Evolutionary conservation across 352 stramenopile genomes (phyloP), one percentile per base, ranked within the genome.

Genomic region (Phytopythium mirpurense): DNA sequence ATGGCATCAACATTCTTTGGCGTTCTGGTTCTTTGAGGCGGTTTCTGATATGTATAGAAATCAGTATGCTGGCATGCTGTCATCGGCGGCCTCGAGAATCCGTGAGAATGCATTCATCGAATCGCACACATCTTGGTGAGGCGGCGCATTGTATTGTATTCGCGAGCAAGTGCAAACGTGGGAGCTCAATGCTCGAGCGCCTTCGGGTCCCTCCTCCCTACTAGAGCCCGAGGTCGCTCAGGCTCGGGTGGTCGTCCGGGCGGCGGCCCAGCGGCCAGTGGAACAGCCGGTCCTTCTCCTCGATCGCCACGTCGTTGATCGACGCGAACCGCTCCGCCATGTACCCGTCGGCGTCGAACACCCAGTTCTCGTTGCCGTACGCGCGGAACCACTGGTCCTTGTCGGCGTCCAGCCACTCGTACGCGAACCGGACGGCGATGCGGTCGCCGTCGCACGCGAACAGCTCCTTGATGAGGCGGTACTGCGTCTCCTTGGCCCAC

Each of bases 301-400:
- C 21, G 56, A 96, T 96, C 0, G 67, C 51, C 0, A 95, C 59
- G 63, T 96, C 86, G 58, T 96, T 96, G 69, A 96, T 95, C 45
- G 63, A 84, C 26, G 86, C 86, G 67, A 86, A 87, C 43, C 88
- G 83, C 66, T 81, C 65, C n/a, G 80, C 67, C 86, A 96, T 96
- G 56, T 78, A 75, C 3, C 88, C 88, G 21, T 79, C 32, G 9
- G 70, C 71, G 40, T 96, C 72, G 59, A 96, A 96, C 49, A 83
- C 78, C 86, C 88, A 96, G 62, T 96, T 93, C 60, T 96, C 88
- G 46, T 96, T 96, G 44, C 88, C 88, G 52, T 96, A 90, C 23
- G 83, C 68, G 14, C 86, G 83, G 38, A 74, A 90, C 83, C 86
- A 96, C 55, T 95, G 74, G 15, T 72, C 56, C 14, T 63, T 29